Base-by-base conservation (phyloP, 129 eudicot species). In the Smallanthus sonchifolius region DNA sequence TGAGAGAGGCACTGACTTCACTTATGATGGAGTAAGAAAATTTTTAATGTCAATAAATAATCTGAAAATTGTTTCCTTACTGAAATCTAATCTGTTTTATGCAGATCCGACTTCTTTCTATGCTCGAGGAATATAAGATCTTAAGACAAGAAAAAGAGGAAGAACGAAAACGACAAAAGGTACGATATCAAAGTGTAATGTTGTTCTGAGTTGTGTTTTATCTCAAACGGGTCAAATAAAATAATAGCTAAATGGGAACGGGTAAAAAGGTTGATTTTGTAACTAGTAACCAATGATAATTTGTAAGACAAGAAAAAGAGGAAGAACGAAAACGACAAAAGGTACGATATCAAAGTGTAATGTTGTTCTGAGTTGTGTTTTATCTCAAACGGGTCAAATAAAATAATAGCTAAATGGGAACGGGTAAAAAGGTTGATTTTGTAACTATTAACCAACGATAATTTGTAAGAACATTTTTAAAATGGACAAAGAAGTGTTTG, bases 11-110 rank as follows among this genome's bases (percentile, higher is more conserved):
- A 61, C 57, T 3, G 88, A 85, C 19, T 94, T 94, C 80, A 82
- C 79, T 63, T 94, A 88, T 70, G 97, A 95, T 83, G 99, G 97
- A 63, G 97, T 95, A 84, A 80, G 96, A n/a, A n/a, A 77, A 55
- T 35, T 54, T 28, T 57, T 81, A 16, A 38, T 24, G 28, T 52
- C 9, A n/a, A 14, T 48, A 10, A 11, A 11, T 61, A 16, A 59
- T 69, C 37, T 67, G 24, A 49, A 30, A 35, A 60, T n/a, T 24
- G 42, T 79, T 7, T 72, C 39, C 64, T 37, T 7, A 10, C 57
- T 66, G n/a, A 47, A 57, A 16, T 55, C 28, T 79, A 69, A 32
- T 65, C 45, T 44, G 43, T 65, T 36, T 5, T 54, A 17, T 83
- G 49, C 80, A 95, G 99, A 78, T 87, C 60, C 96, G 87, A 43